phyloP scores from a whole-genome alignment of 345 rosid species.

The Eutrema heterophyllum region DNA sequence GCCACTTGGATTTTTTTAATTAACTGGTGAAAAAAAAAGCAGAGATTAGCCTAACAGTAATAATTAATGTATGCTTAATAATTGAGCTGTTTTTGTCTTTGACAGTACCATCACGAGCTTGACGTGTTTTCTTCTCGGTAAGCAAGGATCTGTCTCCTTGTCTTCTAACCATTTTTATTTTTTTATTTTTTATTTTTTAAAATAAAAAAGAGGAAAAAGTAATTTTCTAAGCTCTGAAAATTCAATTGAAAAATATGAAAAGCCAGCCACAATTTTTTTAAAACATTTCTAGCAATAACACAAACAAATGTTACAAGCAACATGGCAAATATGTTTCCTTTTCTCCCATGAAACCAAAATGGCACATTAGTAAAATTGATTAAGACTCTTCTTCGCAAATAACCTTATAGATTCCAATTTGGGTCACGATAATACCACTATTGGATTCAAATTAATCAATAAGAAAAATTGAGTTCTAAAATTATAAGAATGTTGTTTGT shows the following conservation, averaged over 20 bases:
- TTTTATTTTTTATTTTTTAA: not conserved
- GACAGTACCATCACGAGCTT: conserved; percentile 3
- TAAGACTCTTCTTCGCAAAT: not conserved
- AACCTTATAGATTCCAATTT: not conserved
- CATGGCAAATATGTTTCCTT: not conserved
- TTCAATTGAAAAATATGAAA: not conserved
- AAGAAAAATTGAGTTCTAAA: too few species aligned
- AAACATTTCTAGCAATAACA: not conserved
- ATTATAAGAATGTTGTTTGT: too few species aligned
- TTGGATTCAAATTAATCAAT: too few species aligned
- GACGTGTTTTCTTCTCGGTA: conserved; percentile 7
- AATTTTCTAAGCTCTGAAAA: not conserved
- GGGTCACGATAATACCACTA: not conserved
- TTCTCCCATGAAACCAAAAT: not conserved
- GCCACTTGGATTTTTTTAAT: conserved; percentile 1
- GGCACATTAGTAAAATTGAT: too few species aligned
- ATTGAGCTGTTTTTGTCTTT: conserved; percentile 22
- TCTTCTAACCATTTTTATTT: not conserved
- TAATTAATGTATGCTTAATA: conserved; percentile 10
- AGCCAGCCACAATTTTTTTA: too few species aligned
- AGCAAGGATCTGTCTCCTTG: conserved; percentile 2
- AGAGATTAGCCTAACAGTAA: conserved; percentile 7
- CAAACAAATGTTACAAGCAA: not conserved
- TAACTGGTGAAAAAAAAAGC: not conserved
- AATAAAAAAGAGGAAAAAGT: not conserved